These are phyloP conservation scores for Chalara sp. DNA, from an alignment of 2,329 filamentous ascomycete species.

Conservation along the genomic window DNA sequence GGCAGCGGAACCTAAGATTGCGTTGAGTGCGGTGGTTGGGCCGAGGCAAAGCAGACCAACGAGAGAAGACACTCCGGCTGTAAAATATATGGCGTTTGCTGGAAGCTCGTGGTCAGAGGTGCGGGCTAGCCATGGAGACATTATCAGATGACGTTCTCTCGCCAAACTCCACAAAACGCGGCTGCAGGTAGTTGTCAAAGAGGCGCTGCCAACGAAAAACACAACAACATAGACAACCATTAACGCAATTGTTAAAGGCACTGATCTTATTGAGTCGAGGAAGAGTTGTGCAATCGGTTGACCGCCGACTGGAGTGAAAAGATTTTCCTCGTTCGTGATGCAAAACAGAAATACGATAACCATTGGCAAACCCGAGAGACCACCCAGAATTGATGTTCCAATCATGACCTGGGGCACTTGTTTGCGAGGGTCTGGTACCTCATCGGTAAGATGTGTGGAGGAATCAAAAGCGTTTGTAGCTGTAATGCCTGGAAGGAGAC, in stretches of 20 bases:
- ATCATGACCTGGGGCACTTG: conserved; percentile 1
- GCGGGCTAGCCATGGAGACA: neutral
- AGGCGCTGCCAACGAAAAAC: neutral
- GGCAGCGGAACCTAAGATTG: neutral
- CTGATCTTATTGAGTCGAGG: neutral
- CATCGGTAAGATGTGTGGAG: neutral
- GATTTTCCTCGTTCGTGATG: neutral
- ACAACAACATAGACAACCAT: neutral
- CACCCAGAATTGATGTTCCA: neutral
- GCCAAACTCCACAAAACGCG: neutral
- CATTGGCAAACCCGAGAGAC: neutral
- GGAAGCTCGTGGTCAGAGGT: neutral
- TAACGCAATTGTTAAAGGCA: neutral
- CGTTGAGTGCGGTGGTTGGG: neutral
- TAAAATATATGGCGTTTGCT: neutral
- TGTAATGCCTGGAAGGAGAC: neutral
- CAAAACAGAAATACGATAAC: neutral
- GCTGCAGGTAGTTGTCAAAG: neutral
- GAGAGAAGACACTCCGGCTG: neutral
- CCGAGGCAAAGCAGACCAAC: neutral
- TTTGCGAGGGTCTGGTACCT: neutral
- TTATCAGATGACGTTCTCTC: neutral
- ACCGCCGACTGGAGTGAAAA: neutral
- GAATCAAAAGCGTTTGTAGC: neutral
- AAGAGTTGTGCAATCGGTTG: conserved; percentile 1